These are phyloP conservation scores for Calonectria hongkongensis DNA, from an alignment of 2,329 filamentous ascomycete species.

Conservation along the genomic window DNA sequence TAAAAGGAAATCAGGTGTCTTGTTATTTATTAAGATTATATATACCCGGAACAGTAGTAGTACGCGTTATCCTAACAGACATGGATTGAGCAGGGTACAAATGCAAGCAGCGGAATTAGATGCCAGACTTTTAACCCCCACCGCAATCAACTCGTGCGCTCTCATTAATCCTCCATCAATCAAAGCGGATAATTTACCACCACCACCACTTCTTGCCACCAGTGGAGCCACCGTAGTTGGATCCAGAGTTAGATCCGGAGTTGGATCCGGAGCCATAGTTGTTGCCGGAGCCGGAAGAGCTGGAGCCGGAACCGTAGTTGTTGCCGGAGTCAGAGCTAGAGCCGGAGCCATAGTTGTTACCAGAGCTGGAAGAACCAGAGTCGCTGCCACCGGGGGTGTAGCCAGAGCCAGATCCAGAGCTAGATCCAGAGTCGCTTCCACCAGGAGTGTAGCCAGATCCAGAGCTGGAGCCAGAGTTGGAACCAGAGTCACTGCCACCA, in stretches of 20 bases:
- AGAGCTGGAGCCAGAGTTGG: not conserved
- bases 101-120: not conserved
- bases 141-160: constrained; percentile 19
- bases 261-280: not conserved
- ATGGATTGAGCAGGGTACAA: constrained; percentile 2
- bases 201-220: not conserved
- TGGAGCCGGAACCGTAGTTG: not conserved
- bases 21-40: constrained; percentile 16
- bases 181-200: not conserved
- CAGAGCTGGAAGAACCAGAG: not conserved
- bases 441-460: not conserved
- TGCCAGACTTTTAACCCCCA: not conserved
- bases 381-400: not conserved
- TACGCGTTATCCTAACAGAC: constrained; percentile 15
- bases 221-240: too few species aligned
- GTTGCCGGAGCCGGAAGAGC: not conserved
- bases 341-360: not conserved
- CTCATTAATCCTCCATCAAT: not conserved
- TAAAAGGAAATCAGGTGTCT: not conserved
- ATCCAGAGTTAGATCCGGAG: not conserved
- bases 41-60: constrained; percentile 11
- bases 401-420: not conserved
- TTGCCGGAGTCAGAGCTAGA: not conserved
- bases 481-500: not conserved
- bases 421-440: not conserved